Evolutionary conservation across 768 basidiomycete genomes (phyloP).

Genomic region (Piloderma croceum): DNA sequence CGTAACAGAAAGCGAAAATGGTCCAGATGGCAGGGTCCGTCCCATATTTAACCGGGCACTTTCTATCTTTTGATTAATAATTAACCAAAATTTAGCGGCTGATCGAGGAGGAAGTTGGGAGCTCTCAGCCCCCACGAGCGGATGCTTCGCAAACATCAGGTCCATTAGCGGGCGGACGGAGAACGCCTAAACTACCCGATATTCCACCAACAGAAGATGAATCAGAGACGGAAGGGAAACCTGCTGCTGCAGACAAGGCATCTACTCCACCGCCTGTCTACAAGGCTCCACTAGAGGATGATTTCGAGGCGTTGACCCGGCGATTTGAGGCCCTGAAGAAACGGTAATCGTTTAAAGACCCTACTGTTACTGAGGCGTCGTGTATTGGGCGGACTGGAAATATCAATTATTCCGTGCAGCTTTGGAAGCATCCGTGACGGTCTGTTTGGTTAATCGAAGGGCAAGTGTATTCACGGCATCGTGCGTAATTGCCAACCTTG

Average conservation of each 20-base stretch:
- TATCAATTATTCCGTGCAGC: no score
- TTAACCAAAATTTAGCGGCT: slow-evolving; percentile 1
- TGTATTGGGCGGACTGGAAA: no score
- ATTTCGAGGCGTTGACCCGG: slow-evolving; percentile 68
- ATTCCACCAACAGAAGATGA: slow-evolving; percentile 47
- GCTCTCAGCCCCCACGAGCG: slow-evolving; percentile 16
- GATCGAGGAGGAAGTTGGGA: slow-evolving; percentile 12
- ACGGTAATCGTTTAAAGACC: slow-evolving; percentile 47
- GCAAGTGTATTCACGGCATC: no score
- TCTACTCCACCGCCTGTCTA: slow-evolving; percentile 21
- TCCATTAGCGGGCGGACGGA: not conserved
- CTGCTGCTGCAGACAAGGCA: slow-evolving; percentile 20
- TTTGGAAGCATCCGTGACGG: no score
- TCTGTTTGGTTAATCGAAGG: no score
- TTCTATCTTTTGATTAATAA: not conserved
- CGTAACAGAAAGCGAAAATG: slow-evolving; percentile 21
- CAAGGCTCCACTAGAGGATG: slow-evolving; percentile 46
- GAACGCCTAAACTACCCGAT: slow-evolving; percentile 41
- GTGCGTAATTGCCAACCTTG: no score
- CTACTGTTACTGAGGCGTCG: no score
- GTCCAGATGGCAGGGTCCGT: slow-evolving; percentile 29
- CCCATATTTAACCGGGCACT: no score
- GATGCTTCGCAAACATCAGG: slow-evolving; percentile 12
- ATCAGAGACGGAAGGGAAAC: slow-evolving; percentile 16
- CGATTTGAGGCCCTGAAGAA: slow-evolving; percentile 88